phyloP scores from a whole-genome alignment of 2,329 filamentous ascomycete genomes.

The Sclerotinia subarctica region DNA sequence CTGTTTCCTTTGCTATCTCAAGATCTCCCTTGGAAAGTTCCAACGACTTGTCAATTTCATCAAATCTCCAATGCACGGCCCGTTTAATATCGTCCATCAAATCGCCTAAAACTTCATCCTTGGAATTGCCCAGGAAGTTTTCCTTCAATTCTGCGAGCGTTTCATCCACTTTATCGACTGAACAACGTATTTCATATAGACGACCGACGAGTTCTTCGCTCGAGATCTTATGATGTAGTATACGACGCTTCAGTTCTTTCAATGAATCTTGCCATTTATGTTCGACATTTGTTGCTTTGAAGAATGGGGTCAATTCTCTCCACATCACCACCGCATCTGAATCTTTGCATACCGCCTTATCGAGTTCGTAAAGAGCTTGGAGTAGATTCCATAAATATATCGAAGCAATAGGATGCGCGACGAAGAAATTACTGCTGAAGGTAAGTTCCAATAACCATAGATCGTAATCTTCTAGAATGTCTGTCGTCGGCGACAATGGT shows the following conservation, averaged over 20 bases:
- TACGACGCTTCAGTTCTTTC: background rate
- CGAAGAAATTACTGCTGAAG: background rate
- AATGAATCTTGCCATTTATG: background rate
- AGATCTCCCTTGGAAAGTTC: background rate
- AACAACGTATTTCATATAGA: background rate
- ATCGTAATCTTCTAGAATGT: background rate
- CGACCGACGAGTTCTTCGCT: background rate
- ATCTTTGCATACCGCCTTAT: background rate
- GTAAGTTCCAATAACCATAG: background rate
- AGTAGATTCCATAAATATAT: background rate
- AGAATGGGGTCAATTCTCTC: background rate
- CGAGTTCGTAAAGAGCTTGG: background rate
- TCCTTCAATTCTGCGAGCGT: background rate
- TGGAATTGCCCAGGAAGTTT: background rate
- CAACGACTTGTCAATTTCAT: background rate
- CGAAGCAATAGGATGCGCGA: background rate
- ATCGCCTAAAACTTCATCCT: background rate
- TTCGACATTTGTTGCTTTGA: background rate
- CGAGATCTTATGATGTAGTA: background rate
- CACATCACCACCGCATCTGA: background rate
- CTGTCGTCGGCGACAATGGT: background rate
- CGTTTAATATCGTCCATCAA: background rate
- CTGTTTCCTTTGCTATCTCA: background rate
- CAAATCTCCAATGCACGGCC: background rate
- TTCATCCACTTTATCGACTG: constrained; percentile 8